These are phyloP conservation scores for Irpex sp. DNA, from an alignment of 1,284 basidiomycete genomes.

Conservation along the genomic window DNA sequence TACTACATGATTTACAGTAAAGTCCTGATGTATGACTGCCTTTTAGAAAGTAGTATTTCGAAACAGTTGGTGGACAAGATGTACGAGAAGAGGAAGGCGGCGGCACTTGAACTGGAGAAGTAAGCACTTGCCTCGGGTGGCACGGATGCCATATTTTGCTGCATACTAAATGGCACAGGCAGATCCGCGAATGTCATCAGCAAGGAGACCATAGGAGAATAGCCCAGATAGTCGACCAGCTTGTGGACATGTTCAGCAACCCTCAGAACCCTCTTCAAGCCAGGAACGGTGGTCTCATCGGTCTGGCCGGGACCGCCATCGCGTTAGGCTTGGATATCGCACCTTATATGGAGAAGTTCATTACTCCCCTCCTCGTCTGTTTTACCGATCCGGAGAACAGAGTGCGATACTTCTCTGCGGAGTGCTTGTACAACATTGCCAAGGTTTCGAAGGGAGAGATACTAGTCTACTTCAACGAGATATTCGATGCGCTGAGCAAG, in stretches of 20 bases:
- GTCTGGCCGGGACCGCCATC: slow-evolving; percentile 93
- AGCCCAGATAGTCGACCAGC: slow-evolving; percentile 86
- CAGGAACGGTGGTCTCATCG: slow-evolving; percentile 94
- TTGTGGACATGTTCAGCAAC: slow-evolving; percentile 88
- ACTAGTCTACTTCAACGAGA: slow-evolving; percentile 95
- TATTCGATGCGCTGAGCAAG: slow-evolving; percentile 96
- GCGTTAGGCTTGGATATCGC: slow-evolving; percentile 91
- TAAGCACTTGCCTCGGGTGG: slow-evolving; percentile 28
- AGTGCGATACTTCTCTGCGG: slow-evolving; percentile 95
- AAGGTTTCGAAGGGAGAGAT: slow-evolving; percentile 99
- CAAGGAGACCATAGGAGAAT: slow-evolving; percentile 81
- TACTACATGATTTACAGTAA: not conserved
- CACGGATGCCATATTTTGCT: not conserved
- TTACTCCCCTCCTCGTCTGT: slow-evolving; percentile 87
- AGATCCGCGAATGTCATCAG: slow-evolving; percentile 79
- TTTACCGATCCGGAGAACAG: slow-evolving; percentile 94
- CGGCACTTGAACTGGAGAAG: slow-evolving; percentile 95
- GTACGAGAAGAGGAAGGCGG: slow-evolving; percentile 94
- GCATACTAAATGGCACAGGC: slow-evolving; percentile 37
- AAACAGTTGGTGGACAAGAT: slow-evolving; percentile 82
- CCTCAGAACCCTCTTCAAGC: slow-evolving; percentile 79
- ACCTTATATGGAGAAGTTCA: slow-evolving; percentile 90
- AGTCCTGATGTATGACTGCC: not conserved
- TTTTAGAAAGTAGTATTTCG: slow-evolving; percentile 56
- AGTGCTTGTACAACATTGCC: slow-evolving; percentile 97